Base-by-base conservation (phyloP, 116 monocot genomes). In the Phalaenopsis hybrid region DNA sequence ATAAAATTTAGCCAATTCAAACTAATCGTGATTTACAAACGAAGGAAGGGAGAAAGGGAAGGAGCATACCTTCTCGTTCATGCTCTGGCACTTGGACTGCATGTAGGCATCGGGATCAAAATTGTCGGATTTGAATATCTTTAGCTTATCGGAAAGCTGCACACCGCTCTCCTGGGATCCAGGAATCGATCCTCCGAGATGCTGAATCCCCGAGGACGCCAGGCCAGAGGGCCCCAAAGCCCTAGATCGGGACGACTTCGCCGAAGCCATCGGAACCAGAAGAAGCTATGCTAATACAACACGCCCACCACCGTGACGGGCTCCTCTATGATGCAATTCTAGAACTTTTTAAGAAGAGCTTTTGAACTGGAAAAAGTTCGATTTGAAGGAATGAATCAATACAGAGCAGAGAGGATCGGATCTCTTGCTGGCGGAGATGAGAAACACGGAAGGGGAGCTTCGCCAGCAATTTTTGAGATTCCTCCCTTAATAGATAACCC, bases 61-160 rank as follows among this genome's bases (percentile, higher is more conserved):
- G 77, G 33, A 74, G 57, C 79, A 12, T 44, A 96, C 96, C 94
- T 96, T 96, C 85, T 96, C 96, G 81, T 90, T 91, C 96, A 96
- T 96, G 17, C 89, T 86, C 83, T 91, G 94, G 82, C 96, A 96
- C 80, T 96, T 96, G 79, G 96, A 96, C 84, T 96, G 96, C 74
- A 96, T 94, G 65, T 96, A 96, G 8, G 88, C 88, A 23, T 96
- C 94, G n/a, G 96, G 94, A 81, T 96, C 96, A 83, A 94, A 96
- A 55, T 88, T 91, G 11, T 94, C 96, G 37, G 91, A 89, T 84
- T 96, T 96, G 87, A 96, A 96, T 79, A 96, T 94, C 92, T 94
- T 91, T 23, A 96, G 91, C 92, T 90, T 94, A 79, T 96, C 96
- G 15, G 94, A 83, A 50, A 92, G 94, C 84, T 90, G 92, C 46